These are phyloP conservation scores for Thermothielavioides terrestris DNA, from an alignment of 495 filamentous ascomycete species.

Conservation along the genomic window DNA sequence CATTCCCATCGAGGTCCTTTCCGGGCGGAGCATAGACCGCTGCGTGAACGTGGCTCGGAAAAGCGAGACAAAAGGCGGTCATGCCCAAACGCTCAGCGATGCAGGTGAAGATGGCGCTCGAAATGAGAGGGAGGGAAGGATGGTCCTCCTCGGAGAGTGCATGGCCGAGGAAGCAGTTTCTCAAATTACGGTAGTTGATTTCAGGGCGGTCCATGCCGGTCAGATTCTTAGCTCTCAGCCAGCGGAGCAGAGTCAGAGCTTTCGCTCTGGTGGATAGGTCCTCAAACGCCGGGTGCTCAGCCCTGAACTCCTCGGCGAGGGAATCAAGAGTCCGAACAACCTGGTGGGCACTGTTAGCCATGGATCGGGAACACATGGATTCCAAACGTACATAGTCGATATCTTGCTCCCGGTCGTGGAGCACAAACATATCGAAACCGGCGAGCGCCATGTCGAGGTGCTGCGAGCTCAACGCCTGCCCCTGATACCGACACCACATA, in stretches of 20 bases:
- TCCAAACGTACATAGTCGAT: constrained; percentile 54
- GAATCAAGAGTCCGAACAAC: constrained; percentile 55
- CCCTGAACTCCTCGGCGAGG: constrained; percentile 47
- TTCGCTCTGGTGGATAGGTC: constrained; percentile 51
- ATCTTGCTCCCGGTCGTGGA: constrained; percentile 60
- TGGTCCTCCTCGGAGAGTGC: constrained; percentile 60
- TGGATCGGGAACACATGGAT: background rate
- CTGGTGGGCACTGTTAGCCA: constrained; percentile 27
- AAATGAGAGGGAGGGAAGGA: constrained; percentile 69
- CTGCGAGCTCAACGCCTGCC: constrained; percentile 14
- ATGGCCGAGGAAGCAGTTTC: constrained; percentile 78
- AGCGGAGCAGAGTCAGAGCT: constrained; percentile 57
- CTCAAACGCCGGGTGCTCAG: constrained; percentile 41
- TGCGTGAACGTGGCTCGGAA: constrained; percentile 73
- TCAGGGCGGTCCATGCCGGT: constrained; percentile 53
- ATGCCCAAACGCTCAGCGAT: constrained; percentile 51
- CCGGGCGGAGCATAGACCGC: constrained; percentile 53
- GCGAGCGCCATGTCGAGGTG: constrained; percentile 64
- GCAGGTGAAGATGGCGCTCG: constrained; percentile 47
- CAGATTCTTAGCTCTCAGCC: constrained; percentile 55
- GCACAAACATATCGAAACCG: constrained; percentile 80
- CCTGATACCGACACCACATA: constrained; percentile 55
- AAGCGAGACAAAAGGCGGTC: constrained; percentile 61
- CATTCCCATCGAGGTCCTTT: constrained; percentile 52
- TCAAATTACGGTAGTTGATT: constrained; percentile 63